These are phyloP conservation scores for Penicillium canariense DNA, from an alignment of 495 filamentous ascomycete species.

Conservation along the genomic window DNA sequence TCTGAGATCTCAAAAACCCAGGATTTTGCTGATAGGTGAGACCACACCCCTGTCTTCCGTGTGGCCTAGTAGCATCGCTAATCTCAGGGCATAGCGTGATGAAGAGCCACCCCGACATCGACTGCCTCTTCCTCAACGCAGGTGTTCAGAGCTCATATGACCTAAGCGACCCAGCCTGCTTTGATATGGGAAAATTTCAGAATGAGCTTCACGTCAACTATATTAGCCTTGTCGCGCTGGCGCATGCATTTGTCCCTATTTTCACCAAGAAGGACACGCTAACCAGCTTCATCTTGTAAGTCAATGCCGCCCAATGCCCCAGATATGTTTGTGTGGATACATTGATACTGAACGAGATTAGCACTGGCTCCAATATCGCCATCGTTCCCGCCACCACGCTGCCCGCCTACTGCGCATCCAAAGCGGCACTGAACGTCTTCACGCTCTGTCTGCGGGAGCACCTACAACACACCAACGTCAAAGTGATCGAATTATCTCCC, in stretches of 20 bases:
- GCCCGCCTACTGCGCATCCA: conserved; percentile 42
- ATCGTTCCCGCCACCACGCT: conserved; percentile 39
- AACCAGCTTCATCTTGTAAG: conserved; percentile 35
- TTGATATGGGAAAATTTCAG: conserved; percentile 51
- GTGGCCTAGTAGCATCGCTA: neutral
- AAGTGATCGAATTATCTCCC: conserved; percentile 63
- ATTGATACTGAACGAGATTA: neutral
- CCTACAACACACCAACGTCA: conserved; percentile 48
- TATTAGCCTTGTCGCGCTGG: conserved; percentile 55
- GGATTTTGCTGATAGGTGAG: conserved; percentile 50
- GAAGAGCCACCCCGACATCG: conserved; percentile 48
- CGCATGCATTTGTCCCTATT: conserved; percentile 59
- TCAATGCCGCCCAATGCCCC: neutral
- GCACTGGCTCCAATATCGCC: conserved; percentile 43
- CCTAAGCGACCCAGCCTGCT: conserved; percentile 53
- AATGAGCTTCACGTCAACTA: conserved; percentile 64
- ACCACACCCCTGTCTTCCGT: too few species aligned
- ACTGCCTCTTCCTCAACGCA: conserved; percentile 40
- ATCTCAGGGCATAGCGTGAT: conserved; percentile 43
- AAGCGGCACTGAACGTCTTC: conserved; percentile 46
- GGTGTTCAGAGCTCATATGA: conserved; percentile 46
- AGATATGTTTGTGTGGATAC: neutral
- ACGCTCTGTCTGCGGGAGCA: conserved; percentile 58
- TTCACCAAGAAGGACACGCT: conserved; percentile 43
- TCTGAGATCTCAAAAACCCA: conserved; percentile 55